Conservation (phyloP, 805 yeast genomes). For the Metschnikowia dekortorum region DNA sequence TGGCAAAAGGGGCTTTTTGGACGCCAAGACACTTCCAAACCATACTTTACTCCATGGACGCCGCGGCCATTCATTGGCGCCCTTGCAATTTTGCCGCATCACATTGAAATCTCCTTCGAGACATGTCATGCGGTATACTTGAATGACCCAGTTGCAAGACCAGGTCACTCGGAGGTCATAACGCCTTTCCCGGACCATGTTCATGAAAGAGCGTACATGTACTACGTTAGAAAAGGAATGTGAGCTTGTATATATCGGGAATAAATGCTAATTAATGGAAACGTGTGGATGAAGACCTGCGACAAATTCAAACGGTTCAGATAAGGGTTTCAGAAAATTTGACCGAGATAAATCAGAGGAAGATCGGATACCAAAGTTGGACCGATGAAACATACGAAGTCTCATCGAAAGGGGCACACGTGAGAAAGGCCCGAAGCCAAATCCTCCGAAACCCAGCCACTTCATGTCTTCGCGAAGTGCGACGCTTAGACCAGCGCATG, state of each 20-base stretch:
- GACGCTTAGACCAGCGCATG: slow-evolving; percentile 15
- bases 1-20: slow-evolving; percentile 82
- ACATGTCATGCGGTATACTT: slow-evolving; percentile 96
- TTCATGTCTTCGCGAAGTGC: neutral
- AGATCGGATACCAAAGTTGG: too few relatives aligned
- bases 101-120: slow-evolving; percentile 81
- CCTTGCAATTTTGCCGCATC: slow-evolving; percentile 87
- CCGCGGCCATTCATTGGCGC: slow-evolving; percentile 93
- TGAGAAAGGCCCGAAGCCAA: too few relatives aligned
- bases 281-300: too few relatives aligned
- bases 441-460: too few relatives aligned
- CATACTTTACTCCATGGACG: slow-evolving; percentile 95
- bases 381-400: too few relatives aligned
- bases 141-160: slow-evolving; percentile 95
- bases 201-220: slow-evolving; percentile 94
- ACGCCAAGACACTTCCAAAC: slow-evolving; percentile 66
- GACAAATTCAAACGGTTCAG: too few relatives aligned
- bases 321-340: too few relatives aligned
- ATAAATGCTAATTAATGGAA: neutral
- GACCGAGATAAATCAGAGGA: neutral
- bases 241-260: slow-evolving; percentile 20
- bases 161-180: slow-evolving; percentile 93
- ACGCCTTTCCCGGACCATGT: slow-evolving; percentile 78
- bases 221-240: slow-evolving; percentile 73
- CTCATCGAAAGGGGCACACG: too few relatives aligned